These are phyloP conservation scores for Wickerhamomyces rabaulensis DNA, from an alignment of 805 yeast genomes.

Conservation along the genomic window DNA sequence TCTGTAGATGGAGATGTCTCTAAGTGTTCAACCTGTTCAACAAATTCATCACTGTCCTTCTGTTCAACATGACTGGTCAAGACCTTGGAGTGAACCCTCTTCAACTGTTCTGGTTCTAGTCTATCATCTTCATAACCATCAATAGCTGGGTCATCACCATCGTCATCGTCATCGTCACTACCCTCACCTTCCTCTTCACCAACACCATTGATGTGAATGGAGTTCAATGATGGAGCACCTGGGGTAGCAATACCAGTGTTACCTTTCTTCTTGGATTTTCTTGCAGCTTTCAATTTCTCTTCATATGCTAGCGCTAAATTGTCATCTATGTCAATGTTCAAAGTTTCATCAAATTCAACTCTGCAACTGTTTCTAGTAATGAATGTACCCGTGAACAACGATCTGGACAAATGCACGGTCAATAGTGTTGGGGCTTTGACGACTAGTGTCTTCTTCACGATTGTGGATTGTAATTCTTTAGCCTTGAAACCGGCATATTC, in stretches of 20 bases:
- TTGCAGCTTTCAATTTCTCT: constrained; percentile 20
- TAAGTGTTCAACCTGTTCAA: constrained; percentile 8
- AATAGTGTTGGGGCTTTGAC: constrained; percentile 65
- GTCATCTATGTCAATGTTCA: constrained; percentile 44
- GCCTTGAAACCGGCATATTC: constrained; percentile 38
- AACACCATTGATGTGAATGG: constrained; percentile 1
- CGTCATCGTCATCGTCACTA: constrained; percentile 6
- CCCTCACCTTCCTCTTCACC: constrained; percentile 3
- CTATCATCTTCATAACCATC: constrained; percentile 26
- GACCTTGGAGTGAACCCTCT: constrained; percentile 21
- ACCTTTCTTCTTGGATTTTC: constrained; percentile 21
- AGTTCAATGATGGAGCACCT: constrained; percentile 1
- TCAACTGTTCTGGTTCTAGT: constrained; percentile 18
- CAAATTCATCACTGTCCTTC: constrained; percentile 1
- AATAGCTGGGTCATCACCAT: constrained; percentile 29
- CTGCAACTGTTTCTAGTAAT: constrained; percentile 72
- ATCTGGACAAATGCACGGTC: constrained; percentile 81
- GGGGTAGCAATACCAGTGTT: constrained; percentile 7
- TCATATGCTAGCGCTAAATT: constrained; percentile 25
- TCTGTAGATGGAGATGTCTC: constrained; percentile 11
- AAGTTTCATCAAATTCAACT: constrained; percentile 55
- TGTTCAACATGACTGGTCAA: constrained; percentile 19
- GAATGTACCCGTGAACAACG: constrained; percentile 63
- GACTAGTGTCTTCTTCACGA: constrained; percentile 59
- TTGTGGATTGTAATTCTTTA: constrained; percentile 50